Percentiles rank a stretch among this genome's conserved stretches.
phyloP scores from a whole-genome alignment of 352 stramenopile species.

The Thraustochytrium striatum region DNA sequence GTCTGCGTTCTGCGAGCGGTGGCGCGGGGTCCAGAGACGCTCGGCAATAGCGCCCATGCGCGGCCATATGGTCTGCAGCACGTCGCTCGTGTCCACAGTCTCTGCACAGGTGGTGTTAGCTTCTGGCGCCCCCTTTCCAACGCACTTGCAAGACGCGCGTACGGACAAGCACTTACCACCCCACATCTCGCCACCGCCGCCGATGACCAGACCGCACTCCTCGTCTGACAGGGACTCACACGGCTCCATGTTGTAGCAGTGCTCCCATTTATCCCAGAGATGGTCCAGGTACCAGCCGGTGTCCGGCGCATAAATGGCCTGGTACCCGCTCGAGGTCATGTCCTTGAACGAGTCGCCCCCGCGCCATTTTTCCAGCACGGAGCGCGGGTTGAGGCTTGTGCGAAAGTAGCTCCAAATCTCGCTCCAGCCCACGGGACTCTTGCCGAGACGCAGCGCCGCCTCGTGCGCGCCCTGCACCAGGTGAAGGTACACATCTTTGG shows the following conservation, averaged over 20 bases:
- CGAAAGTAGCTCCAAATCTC: conserved; percentile 60
- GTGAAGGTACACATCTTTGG: conserved; percentile 59
- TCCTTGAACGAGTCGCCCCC: conserved; percentile 34
- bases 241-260: conserved; percentile 60
- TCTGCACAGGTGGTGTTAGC: conserved; percentile 25
- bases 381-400: conserved; percentile 40
- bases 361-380: conserved; percentile 62
- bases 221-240: conserved; percentile 51
- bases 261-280: conserved; percentile 57
- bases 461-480: conserved; percentile 57
- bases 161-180: conserved; percentile 46
- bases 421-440: conserved; percentile 62
- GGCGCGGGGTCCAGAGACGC: conserved; percentile 58
- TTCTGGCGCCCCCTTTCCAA: conserved; percentile 12
- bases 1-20: conserved; percentile 33
- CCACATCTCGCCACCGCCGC: conserved; percentile 62
- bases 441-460: conserved; percentile 50
- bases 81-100: conserved; percentile 57
- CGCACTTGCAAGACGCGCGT: not conserved
- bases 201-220: conserved; percentile 53
- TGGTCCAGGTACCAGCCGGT: conserved; percentile 65
- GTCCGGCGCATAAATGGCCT: conserved; percentile 42
- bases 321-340: conserved; percentile 53
- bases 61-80: conserved; percentile 61
- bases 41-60: conserved; percentile 59